phyloP scores from a whole-genome alignment of 179 eudicot genomes.

The Silene noctiflora region DNA sequence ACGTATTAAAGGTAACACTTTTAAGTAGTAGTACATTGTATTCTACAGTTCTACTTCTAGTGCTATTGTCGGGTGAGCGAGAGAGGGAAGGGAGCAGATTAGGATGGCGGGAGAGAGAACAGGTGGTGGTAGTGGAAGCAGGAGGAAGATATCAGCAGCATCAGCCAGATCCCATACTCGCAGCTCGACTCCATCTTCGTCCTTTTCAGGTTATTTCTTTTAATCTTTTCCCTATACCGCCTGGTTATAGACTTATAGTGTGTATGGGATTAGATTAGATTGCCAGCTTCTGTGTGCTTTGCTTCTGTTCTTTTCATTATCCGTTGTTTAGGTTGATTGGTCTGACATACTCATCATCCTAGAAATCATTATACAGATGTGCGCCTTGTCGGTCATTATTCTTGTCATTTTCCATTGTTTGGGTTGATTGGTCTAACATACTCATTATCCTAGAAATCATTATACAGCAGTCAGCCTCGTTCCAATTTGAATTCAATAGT shows the following conservation, averaged over 20 bases:
- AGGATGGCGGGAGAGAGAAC: conserved; percentile 26
- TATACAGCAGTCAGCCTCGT: too few relatives aligned
- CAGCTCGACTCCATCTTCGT: conserved; percentile 40
- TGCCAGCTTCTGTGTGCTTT: background rate
- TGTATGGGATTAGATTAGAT: background rate
- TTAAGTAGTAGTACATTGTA: background rate
- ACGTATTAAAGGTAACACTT: background rate
- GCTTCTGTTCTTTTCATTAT: too few relatives aligned
- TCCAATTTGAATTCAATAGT: too few relatives aligned
- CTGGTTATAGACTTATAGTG: background rate
- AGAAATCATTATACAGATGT: too few relatives aligned
- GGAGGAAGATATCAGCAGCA: conserved; percentile 70
- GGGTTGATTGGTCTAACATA: too few relatives aligned
- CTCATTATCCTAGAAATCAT: too few relatives aligned
- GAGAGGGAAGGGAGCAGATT: background rate
- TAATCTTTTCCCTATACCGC: background rate
- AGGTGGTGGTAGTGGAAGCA: conserved; percentile 5
- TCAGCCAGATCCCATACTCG: conserved; percentile 92
- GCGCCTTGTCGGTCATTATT: too few relatives aligned
- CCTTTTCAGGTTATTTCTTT: conserved; percentile 38
- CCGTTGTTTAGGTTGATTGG: too few relatives aligned
- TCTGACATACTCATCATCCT: too few relatives aligned
- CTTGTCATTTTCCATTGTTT: too few relatives aligned
- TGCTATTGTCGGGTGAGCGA: background rate
- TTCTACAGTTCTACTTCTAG: background rate